Evolutionary conservation across 2,329 filamentous ascomycete species (phyloP).

Genomic region (Trichoderma sp.): DNA sequence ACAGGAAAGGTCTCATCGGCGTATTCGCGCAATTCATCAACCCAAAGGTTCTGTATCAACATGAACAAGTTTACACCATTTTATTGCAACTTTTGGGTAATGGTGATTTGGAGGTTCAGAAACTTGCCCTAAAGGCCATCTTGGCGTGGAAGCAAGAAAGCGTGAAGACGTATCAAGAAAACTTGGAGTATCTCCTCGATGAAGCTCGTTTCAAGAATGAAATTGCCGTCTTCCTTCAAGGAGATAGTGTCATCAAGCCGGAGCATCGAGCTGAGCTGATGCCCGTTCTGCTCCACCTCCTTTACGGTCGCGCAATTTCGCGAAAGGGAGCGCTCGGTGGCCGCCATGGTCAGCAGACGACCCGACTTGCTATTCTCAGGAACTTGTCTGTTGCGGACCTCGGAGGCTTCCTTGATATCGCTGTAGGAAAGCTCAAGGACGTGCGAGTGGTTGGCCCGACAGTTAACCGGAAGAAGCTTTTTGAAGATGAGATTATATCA

Average conservation of each 20-base stretch:
- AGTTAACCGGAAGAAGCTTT: slow-evolving; percentile 53
- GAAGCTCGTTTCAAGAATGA: slow-evolving; percentile 93
- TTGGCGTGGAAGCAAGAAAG: slow-evolving; percentile 85
- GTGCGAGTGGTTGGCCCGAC: slow-evolving; percentile 61
- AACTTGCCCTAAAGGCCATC: slow-evolving; percentile 79
- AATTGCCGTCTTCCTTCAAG: slow-evolving; percentile 83
- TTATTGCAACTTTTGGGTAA: slow-evolving; percentile 79
- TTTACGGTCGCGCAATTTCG: slow-evolving; percentile 88
- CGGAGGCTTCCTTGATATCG: slow-evolving; percentile 80
- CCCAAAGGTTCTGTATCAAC: slow-evolving; percentile 79
- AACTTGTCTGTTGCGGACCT: slow-evolving; percentile 76
- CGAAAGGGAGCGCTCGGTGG: slow-evolving; percentile 77
- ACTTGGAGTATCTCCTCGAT: slow-evolving; percentile 83
- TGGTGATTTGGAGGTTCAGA: slow-evolving; percentile 89
- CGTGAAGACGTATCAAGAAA: slow-evolving; percentile 79
- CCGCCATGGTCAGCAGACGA: slow-evolving; percentile 78
- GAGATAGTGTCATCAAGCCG: slow-evolving; percentile 71
- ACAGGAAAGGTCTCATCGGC: slow-evolving; percentile 80
- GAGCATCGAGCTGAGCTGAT: slow-evolving; percentile 76
- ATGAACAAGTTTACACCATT: slow-evolving; percentile 74
- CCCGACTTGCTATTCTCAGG: slow-evolving; percentile 78
- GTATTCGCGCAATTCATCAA: slow-evolving; percentile 87
- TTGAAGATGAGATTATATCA: slow-evolving; percentile 64
- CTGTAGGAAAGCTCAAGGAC: slow-evolving; percentile 70
- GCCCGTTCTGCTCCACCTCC: slow-evolving; percentile 80